phyloP scores from a whole-genome alignment of 257 asterid species.

The Prunella vulgaris region DNA sequence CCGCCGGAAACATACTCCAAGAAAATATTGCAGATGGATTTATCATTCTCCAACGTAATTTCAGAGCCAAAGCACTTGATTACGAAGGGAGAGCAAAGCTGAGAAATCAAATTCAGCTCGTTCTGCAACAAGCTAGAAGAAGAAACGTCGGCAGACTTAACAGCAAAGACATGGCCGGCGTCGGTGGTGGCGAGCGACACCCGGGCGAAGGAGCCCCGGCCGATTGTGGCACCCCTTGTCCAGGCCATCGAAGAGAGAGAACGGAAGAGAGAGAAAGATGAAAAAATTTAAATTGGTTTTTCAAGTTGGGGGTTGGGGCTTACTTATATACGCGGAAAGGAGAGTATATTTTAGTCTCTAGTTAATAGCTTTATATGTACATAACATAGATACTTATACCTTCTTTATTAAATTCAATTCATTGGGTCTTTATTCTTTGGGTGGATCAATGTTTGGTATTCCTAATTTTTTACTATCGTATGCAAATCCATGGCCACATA shows the following conservation, averaged over 20 bases:
- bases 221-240: slow-evolving; percentile 66
- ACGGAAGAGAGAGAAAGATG: neutral
- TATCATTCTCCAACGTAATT: slow-evolving; percentile 23
- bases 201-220: slow-evolving; percentile 71
- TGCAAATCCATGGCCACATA: slow-evolving; percentile 30
- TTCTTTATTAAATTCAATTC: neutral
- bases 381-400: neutral
- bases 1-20: slow-evolving; percentile 73
- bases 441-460: slow-evolving; percentile 21
- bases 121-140: slow-evolving; percentile 35
- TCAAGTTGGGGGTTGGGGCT: neutral
- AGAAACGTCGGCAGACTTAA: slow-evolving; percentile 44
- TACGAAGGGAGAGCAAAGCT: slow-evolving; percentile 49
- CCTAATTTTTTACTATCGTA: neutral
- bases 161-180: slow-evolving; percentile 59
- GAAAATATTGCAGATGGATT: slow-evolving; percentile 41
- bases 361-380: neutral
- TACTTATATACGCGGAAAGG: slow-evolving; percentile 1
- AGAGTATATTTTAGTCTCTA: neutral
- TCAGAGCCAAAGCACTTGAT: slow-evolving; percentile 57
- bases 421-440: neutral
- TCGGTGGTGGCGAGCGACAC: slow-evolving; percentile 53
- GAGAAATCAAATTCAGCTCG: slow-evolving; percentile 50
- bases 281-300: neutral
- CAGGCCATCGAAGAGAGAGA: slow-evolving; percentile 45